Base-by-base conservation (phyloP, 2,329 filamentous ascomycete species). In the Cladophialophora bantiana region DNA sequence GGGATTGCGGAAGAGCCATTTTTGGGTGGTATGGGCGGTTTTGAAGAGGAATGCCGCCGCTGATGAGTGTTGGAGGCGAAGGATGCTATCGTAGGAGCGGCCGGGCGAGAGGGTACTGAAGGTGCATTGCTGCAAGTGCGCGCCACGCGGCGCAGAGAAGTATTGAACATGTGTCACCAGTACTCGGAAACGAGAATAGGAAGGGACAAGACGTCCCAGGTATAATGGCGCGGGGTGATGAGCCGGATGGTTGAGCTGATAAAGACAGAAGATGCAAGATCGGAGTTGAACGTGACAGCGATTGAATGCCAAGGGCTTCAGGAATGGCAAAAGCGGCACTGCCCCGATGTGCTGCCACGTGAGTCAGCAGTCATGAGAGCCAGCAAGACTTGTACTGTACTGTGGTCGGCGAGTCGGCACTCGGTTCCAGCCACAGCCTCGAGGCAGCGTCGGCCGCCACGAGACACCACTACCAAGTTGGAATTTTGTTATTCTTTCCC, bases 31-130 rank as follows among this genome's bases (percentile, higher is more conserved):
- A 78, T 76, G 18, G 79, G 79, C 36, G 79, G 81, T 70, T 83
- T 83, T n/a, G 81, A 83, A 40, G 81, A 83, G 52, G 81, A 83
- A 74, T 82, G 81, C 64, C 81, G 78, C 68, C 80, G 78, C 71
- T 82, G 81, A 71, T 81, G 80, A 64, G 77, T 70, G 73, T 75
- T 73, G 55, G 76, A 76, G 66, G 76, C 75, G 64, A 71, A 77
- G 68, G 71, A 78, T 74, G 75, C 74, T 67, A 78, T 74, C 70
- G 74, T 68, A 56, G 74, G 72, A 42, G 75, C 74, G 12, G 75
- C 68, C 52, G 77, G 75, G 68, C 76, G 73, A 52, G 73, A 64
- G 50, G 78, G 70, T 35, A 74, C 75, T 48, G 79, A 72, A 36
- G 79, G 71, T 53, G 73, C 73, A 63, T 75, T 74, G 45, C 77